A percentile compares a stretch with the other conserved stretches of the same genome.
phyloP scores from a whole-genome alignment of 2,329 filamentous ascomycete species.

The Byssoonygena ceratinophila region DNA sequence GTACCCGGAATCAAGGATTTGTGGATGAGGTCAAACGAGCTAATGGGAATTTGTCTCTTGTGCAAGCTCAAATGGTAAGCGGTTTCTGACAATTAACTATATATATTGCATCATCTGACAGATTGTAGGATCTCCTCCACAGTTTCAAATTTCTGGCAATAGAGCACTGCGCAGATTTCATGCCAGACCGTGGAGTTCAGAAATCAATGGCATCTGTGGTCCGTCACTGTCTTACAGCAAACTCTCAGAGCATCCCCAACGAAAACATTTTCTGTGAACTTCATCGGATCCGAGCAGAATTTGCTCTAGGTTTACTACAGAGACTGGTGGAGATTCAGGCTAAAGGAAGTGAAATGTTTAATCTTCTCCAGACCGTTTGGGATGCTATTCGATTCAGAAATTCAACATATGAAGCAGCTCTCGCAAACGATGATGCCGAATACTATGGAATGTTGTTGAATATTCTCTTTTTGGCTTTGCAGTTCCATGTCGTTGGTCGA shows the following conservation, averaged over 20 bases:
- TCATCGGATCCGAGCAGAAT: constrained; percentile 62
- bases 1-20: constrained; percentile 59
- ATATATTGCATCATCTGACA: constrained; percentile 22
- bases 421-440: constrained; percentile 47
- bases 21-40: constrained; percentile 71
- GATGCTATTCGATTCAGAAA: constrained; percentile 46
- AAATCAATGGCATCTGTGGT: constrained; percentile 64
- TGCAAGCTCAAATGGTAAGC: constrained; percentile 79
- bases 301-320: constrained; percentile 73
- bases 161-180: constrained; percentile 61
- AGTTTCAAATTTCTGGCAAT: constrained; percentile 82
- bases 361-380: constrained; percentile 51
- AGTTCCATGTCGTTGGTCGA: constrained; percentile 35
- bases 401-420: constrained; percentile 49
- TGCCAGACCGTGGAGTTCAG: constrained; percentile 47
- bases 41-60: constrained; percentile 80
- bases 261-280: constrained; percentile 74
- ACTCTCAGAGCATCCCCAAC: constrained; percentile 59
- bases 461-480: constrained; percentile 71
- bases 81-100: background rate
- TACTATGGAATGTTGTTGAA: constrained; percentile 80
- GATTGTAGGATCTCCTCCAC: constrained; percentile 59
- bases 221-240: constrained; percentile 66
- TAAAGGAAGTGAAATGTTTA: constrained; percentile 42
- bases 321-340: constrained; percentile 54